Evolutionary conservation across 2,329 filamentous ascomycete genomes (phyloP).

Genomic region (Fusarium sp.): DNA sequence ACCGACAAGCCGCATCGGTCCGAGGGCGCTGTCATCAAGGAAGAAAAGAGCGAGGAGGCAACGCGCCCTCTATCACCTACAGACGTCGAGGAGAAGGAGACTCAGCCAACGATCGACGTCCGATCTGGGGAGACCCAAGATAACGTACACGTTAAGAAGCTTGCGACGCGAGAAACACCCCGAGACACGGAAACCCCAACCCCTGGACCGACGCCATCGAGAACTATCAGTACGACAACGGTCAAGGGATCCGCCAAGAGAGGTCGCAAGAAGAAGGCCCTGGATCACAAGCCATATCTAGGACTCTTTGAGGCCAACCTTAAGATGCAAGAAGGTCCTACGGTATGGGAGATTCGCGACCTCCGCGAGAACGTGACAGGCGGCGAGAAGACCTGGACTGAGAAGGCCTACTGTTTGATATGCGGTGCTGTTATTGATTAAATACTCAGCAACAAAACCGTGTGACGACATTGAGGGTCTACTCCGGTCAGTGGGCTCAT

Average conservation of each 20-base stretch:
- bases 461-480: constrained; percentile 5
- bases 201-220: constrained; percentile 46
- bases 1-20: constrained; percentile 61
- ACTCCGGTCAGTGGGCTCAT: constrained; percentile 24
- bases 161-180: constrained; percentile 44
- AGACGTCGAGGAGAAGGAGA: constrained; percentile 61
- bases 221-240: constrained; percentile 35
- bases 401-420: constrained; percentile 61
- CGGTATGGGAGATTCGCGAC: constrained; percentile 64
- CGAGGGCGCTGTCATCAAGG: constrained; percentile 53
- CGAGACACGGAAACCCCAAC: constrained; percentile 49
- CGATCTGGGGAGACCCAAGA: constrained; percentile 59
- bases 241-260: constrained; percentile 49
- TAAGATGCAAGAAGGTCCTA: constrained; percentile 59
- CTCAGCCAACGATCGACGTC: constrained; percentile 64
- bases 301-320: constrained; percentile 64
- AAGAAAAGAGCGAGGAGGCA: constrained; percentile 50
- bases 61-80: constrained; percentile 62
- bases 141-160: constrained; percentile 53
- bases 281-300: constrained; percentile 59
- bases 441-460: constrained; percentile 13
- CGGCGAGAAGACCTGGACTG: constrained; percentile 65
- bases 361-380: constrained; percentile 59
- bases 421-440: constrained; percentile 61
- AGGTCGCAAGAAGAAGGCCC: constrained; percentile 54